Evolutionary conservation across 306 rosid genomes (phyloP).

Genomic region (Vicia villosa): DNA sequence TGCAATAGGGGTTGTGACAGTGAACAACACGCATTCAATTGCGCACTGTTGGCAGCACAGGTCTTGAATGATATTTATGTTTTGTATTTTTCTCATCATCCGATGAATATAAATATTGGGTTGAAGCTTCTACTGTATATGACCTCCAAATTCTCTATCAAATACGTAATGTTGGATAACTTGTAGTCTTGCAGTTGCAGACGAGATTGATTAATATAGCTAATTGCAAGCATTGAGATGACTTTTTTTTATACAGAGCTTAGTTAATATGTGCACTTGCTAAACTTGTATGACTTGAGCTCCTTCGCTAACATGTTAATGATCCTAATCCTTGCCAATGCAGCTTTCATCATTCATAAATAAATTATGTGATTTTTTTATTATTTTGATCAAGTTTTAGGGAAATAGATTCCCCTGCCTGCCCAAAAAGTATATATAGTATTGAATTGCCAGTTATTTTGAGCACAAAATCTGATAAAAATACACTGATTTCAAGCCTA

Average conservation of each 20-base stretch:
- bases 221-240: background rate
- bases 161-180: slow-evolving; percentile 12
- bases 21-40: background rate
- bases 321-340: slow-evolving; percentile 20
- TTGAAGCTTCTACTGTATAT: background rate
- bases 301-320: background rate
- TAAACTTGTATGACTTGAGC: slow-evolving; percentile 30
- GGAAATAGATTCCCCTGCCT: background rate
- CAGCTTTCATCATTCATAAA: slow-evolving; percentile 17
- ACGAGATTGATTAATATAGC: slow-evolving; percentile 1
- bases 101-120: background rate
- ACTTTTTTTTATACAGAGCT: background rate
- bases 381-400: background rate
- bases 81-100: slow-evolving; percentile 2
- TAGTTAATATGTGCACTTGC: slow-evolving; percentile 21
- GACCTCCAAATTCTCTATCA: slow-evolving; percentile 6
- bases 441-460: slow-evolving; percentile 5
- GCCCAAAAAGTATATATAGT: background rate
- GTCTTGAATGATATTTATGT: slow-evolving; percentile 17
- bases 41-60: background rate
- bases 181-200: slow-evolving; percentile 9
- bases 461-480: background rate
- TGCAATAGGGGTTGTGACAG: background rate
- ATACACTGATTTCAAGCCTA: background rate
- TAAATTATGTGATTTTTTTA: background rate